Evolutionary conservation across 805 yeast species (phyloP), one percentile per base, ranked within the genome.

Genomic region (Ogataea populi-albae): DNA sequence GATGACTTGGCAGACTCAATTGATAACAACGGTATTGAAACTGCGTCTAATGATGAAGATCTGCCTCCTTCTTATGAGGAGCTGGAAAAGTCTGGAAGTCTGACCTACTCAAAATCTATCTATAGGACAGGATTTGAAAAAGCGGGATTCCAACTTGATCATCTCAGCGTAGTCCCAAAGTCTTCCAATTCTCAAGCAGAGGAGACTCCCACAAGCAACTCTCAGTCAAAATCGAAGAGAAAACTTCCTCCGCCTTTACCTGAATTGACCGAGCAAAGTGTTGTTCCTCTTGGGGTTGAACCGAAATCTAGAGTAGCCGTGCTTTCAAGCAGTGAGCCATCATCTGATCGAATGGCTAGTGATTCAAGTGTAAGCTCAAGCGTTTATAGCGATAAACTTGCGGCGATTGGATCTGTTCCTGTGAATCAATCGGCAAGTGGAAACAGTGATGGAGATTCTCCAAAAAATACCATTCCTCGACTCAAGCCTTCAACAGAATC

Each of bases 101-200:
- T 59, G 28, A 56, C 61, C 4, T 59, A 59, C 30, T 51, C 62
- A 6, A 43, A 49, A 35, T 59, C 65, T 4, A 60, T 60, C 34
- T 60, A 60, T 38, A 43, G 64, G 19, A 55, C 64, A 2, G 63
- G 63, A 6, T 59, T 59, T 38, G 65, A 60, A 40, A 60, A 60
- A 39, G 64, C 64, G 1, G 65, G 65, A 3, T 50, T 55, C 24
- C 53, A 57, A 23, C 30, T 57, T 41, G 57, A 56, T 32, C 59
- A 57, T 37, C 43, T 49, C 11, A 35, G 40, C 11, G 29, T 35
- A 11, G 12, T 7, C 8, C 41, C 42, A n/a, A 25, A 11, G 17
- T 15, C 24, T 10, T 8, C 43, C n/a, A 24, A 16, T 4, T 25
- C 41, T 6, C 26, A 14, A 23, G 26, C 28, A 17, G 33, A n/a